Percentiles rank a stretch among this genome's conserved stretches.
Conservation (phyloP, 1,284 basidiomycete species). For the Rhodofomes roseus region DNA sequence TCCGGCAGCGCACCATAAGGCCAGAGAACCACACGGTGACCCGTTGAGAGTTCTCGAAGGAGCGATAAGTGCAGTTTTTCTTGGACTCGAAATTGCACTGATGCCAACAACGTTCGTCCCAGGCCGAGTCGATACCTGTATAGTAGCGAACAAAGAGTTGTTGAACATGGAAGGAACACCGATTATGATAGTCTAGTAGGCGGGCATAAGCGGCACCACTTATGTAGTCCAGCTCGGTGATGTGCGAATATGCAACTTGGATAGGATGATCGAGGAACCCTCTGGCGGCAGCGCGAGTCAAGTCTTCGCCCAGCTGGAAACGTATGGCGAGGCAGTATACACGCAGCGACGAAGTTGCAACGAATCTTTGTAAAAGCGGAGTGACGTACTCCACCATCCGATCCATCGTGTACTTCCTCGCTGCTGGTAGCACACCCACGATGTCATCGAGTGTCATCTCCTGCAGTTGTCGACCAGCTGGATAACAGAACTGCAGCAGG, state of each 20-base stretch:
- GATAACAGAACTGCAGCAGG: slow-evolving; percentile 14
- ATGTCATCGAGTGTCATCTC: not conserved
- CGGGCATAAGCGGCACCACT: not conserved
- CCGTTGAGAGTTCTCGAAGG: too few species aligned
- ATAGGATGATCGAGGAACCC: not conserved
- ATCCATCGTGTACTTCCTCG: slow-evolving; percentile 14
- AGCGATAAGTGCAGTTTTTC: too few species aligned
- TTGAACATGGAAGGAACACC: not conserved
- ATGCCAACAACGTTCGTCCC: too few species aligned
- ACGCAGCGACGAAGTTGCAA: not conserved
- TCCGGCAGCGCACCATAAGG: not conserved
- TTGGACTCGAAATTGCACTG: too few species aligned
- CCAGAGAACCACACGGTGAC: not conserved
- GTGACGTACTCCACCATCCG: not conserved
- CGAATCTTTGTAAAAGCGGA: not conserved
- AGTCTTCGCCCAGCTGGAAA: not conserved
- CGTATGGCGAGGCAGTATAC: not conserved
- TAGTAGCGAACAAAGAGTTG: too few species aligned
- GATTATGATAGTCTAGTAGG: not conserved
- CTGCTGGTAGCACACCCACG: slow-evolving; percentile 2
- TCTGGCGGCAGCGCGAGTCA: not conserved
- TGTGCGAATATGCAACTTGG: not conserved
- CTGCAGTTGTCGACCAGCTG: slow-evolving; percentile 8
- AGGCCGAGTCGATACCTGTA: too few species aligned
- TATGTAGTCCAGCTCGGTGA: not conserved